These are phyloP conservation scores for Trichoderma guizhouense DNA, from an alignment of 2,329 filamentous ascomycete species.

Conservation along the genomic window DNA sequence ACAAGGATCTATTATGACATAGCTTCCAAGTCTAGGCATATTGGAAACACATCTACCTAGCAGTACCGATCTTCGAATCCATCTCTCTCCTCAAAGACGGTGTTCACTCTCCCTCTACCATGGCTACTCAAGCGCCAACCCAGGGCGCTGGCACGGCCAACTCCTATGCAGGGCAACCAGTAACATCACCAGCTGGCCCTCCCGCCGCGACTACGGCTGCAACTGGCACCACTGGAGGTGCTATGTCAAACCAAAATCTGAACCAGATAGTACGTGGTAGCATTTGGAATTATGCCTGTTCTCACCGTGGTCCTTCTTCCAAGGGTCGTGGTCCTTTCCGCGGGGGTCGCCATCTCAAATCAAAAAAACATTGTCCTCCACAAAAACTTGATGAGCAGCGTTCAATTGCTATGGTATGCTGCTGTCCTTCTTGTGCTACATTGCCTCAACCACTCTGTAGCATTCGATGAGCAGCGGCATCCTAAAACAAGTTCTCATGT, in stretches of 20 bases:
- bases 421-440: background rate
- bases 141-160: conserved; percentile 30
- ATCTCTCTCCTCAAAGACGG: background rate
- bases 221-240: conserved; percentile 27
- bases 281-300: background rate
- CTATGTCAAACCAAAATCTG: conserved; percentile 80
- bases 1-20: background rate
- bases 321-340: background rate
- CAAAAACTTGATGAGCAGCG: background rate
- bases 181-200: conserved; percentile 32
- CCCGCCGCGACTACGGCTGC: conserved; percentile 32
- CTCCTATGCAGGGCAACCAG: conserved; percentile 32
- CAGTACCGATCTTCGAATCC: background rate
- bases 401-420: background rate
- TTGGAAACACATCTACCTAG: background rate
- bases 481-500: background rate
- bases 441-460: background rate
- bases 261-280: conserved; percentile 83
- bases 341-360: background rate
- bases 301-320: background rate
- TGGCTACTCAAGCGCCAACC: conserved; percentile 35
- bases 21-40: background rate
- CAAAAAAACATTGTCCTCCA: background rate
- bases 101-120: conserved; percentile 18
- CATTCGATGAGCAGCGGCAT: background rate